These are phyloP conservation scores for Cantharellus anzutake DNA, from an alignment of 768 basidiomycete species.

Conservation along the genomic window DNA sequence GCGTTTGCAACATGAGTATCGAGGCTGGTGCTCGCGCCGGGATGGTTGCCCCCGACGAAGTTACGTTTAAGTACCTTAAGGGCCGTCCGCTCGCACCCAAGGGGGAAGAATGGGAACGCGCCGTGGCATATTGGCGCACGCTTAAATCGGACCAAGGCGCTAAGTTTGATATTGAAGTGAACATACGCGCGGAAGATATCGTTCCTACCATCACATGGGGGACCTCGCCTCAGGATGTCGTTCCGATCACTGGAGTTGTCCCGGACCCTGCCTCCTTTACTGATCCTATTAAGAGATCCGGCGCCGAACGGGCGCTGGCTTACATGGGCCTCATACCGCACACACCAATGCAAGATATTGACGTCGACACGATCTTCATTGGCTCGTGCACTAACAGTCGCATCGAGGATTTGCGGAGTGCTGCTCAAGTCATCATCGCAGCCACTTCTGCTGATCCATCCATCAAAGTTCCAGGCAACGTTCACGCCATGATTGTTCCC, in stretches of 20 bases:
- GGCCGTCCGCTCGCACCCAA: constrained; percentile 64
- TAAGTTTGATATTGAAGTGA: constrained; percentile 65
- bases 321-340: constrained; percentile 80
- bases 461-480: constrained; percentile 50
- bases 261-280: constrained; percentile 53
- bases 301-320: constrained; percentile 52
- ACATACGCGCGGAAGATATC: constrained; percentile 67
- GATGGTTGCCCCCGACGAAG: constrained; percentile 80
- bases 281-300: constrained; percentile 44
- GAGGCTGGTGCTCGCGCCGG: constrained; percentile 86
- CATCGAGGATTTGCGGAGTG: constrained; percentile 81
- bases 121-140: constrained; percentile 71
- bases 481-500: constrained; percentile 82
- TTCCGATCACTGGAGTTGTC: constrained; percentile 61
- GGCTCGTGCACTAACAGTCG: constrained; percentile 91
- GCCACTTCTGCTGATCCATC: constrained; percentile 34
- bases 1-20: constrained; percentile 89
- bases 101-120: constrained; percentile 72
- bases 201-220: constrained; percentile 87
- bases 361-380: constrained; percentile 79
- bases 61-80: constrained; percentile 69
- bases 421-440: constrained; percentile 56
- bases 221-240: constrained; percentile 78
- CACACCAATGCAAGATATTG: constrained; percentile 59
- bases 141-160: constrained; percentile 66